Conservation (phyloP, 441 rosid genomes). For the Croton laevigatus region DNA sequence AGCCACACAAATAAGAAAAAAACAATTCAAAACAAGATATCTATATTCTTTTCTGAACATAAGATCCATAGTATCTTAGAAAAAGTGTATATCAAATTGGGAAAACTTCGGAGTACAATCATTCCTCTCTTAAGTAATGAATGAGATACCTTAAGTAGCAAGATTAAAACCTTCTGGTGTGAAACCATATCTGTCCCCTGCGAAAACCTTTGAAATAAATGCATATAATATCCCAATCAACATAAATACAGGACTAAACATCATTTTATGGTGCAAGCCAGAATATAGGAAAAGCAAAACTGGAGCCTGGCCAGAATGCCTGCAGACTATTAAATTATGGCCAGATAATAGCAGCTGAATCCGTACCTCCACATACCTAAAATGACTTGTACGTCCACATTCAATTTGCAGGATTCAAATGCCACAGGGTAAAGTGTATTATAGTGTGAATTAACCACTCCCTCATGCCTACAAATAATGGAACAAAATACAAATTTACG, state of each 20-base stretch:
- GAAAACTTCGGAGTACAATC: background rate
- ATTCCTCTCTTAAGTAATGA: background rate
- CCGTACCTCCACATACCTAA: conserved; percentile 99
- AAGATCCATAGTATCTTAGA: background rate
- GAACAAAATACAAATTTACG: conserved; percentile 22
- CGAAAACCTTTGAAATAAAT: conserved; percentile 66
- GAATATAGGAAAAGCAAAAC: conserved; percentile 28
- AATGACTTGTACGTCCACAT: conserved; percentile 21
- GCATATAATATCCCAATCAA: conserved; percentile 11
- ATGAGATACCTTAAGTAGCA: conserved; percentile 66
- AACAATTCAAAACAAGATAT: background rate
- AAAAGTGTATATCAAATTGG: background rate
- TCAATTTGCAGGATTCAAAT: conserved; percentile 13
- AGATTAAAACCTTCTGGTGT: conserved; percentile 98
- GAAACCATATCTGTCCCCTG: conserved; percentile 94
- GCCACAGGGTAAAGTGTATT: background rate
- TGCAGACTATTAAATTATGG: conserved; percentile 95
- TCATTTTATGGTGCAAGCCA: conserved; percentile 4
- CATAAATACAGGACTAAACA: background rate
- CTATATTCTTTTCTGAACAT: background rate
- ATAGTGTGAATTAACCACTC: background rate
- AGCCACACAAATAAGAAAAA: conserved; percentile 11
- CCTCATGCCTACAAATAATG: background rate
- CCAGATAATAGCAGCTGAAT: conserved; percentile 97
- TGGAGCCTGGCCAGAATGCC: conserved; percentile 94